Conservation (phyloP, 179 eudicot genomes). For the Corrigiola litoralis region DNA sequence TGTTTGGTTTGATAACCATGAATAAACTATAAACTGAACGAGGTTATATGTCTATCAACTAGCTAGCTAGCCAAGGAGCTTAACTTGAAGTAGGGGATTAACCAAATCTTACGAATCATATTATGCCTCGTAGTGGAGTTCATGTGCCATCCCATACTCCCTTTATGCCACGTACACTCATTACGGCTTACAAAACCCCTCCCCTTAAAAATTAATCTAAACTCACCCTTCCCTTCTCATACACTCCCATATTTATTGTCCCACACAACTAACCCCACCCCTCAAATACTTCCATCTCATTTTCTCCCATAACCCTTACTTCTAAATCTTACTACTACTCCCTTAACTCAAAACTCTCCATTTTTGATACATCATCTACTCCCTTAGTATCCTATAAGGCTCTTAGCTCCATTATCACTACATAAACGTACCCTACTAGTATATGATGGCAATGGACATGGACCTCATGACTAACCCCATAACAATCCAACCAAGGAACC, state of each 20-base stretch:
- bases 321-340: background rate
- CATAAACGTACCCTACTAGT: too few species aligned
- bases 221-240: too few species aligned
- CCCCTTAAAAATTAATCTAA: background rate
- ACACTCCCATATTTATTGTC: slow-evolving; percentile 20
- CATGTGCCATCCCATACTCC: slow-evolving; percentile 35
- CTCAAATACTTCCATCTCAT: background rate
- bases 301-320: background rate
- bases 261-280: slow-evolving; percentile 14
- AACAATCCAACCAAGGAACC: background rate
- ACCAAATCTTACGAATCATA: slow-evolving; percentile 33
- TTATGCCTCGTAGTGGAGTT: slow-evolving; percentile 39
- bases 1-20: too few species aligned
- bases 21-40: background rate
- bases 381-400: too few species aligned
- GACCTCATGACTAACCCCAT: slow-evolving; percentile 11
- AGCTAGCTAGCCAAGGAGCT: background rate
- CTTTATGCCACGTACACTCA: slow-evolving; percentile 27
- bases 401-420: too few species aligned
- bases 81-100: slow-evolving; percentile 20
- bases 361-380: background rate
- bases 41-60: too few species aligned
- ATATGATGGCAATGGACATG: slow-evolving; percentile 19
- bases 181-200: background rate
- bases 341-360: background rate